Conservation (phyloP, 1,284 basidiomycete genomes). For the Polyporus tsugae region DNA sequence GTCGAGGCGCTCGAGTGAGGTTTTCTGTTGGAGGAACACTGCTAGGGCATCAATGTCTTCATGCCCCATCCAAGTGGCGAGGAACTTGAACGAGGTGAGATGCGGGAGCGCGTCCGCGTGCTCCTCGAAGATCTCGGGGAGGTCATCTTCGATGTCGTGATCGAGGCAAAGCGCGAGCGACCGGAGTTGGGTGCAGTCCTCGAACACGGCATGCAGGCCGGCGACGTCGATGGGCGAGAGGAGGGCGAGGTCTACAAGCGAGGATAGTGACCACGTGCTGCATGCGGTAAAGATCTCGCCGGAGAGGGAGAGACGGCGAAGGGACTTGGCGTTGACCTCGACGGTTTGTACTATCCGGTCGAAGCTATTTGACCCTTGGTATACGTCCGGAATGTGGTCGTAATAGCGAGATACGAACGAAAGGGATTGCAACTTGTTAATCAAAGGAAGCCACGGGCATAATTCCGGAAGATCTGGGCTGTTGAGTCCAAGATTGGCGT, state of each 20-base stretch:
- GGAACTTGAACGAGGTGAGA: background rate
- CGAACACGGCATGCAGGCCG: background rate
- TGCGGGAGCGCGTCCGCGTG: background rate
- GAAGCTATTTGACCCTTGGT: background rate
- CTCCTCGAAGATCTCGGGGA: background rate
- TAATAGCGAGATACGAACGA: background rate
- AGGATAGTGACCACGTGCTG: background rate
- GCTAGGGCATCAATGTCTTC: background rate
- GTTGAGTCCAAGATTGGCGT: background rate
- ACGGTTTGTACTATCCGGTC: background rate
- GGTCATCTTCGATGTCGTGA: background rate
- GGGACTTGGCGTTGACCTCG: background rate
- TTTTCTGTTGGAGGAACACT: background rate
- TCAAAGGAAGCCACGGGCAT: background rate
- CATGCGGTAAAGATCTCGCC: background rate
- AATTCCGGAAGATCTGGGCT: background rate
- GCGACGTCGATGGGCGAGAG: background rate
- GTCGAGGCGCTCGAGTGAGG: background rate
- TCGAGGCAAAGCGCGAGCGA: slow-evolving; percentile 1
- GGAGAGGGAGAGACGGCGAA: background rate
- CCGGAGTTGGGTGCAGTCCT: slow-evolving; percentile 2
- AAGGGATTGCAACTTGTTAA: background rate
- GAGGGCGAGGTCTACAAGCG: slow-evolving; percentile 3
- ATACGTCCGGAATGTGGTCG: background rate
- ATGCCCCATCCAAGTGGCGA: background rate